Evolutionary conservation across 148 eudicot genomes (phyloP).

Genomic region (Vaccinium corymbosum): DNA sequence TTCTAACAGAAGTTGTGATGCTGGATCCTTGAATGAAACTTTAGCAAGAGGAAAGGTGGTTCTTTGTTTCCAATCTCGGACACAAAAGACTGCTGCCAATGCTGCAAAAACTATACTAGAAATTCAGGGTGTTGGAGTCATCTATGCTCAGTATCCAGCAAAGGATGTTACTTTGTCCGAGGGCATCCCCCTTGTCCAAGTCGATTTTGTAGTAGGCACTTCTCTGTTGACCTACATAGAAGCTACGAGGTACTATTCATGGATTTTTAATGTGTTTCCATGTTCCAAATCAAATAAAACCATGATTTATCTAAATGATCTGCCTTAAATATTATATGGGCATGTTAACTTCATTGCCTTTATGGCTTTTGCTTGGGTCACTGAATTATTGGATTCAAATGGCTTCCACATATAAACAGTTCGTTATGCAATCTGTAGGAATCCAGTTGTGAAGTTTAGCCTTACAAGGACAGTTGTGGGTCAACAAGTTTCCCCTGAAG

Average conservation of each 20-base stretch:
- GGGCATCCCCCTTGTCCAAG: constrained; percentile 30
- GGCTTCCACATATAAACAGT: neutral
- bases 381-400: neutral
- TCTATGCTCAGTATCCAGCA: constrained; percentile 28
- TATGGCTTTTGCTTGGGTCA: neutral
- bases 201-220: constrained; percentile 29
- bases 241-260: constrained; percentile 25
- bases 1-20: constrained; percentile 26
- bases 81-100: constrained; percentile 18
- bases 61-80: constrained; percentile 30
- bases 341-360: neutral
- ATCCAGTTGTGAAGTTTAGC: constrained; percentile 38
- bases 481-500: constrained; percentile 38
- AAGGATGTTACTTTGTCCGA: constrained; percentile 21
- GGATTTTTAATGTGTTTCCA: neutral
- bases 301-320: neutral
- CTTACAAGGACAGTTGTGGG: constrained; percentile 33
- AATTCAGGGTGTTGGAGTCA: constrained; percentile 26
- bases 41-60: constrained; percentile 35
- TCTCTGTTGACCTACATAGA: constrained; percentile 27
- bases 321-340: neutral
- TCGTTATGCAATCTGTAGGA: constrained; percentile 17
- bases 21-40: constrained; percentile 30
- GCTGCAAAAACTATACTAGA: constrained; percentile 22
- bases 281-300: neutral